Conservation (phyloP, 1,284 basidiomycete genomes). For the Xerocomus amazonicus region DNA sequence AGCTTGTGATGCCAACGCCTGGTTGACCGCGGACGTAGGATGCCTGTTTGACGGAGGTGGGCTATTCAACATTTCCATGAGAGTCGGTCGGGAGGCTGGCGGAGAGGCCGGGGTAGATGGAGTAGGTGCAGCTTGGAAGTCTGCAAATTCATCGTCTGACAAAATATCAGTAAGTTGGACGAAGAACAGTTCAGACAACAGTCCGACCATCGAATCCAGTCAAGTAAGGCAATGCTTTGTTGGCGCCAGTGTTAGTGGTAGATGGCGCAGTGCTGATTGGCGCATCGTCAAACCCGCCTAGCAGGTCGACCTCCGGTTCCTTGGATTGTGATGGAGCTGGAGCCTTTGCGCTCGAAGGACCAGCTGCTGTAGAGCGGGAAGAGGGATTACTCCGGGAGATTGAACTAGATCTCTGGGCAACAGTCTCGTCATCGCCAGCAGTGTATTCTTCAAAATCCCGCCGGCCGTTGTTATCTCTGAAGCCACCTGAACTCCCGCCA, state of each 20-base stretch:
- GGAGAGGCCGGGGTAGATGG: slow-evolving; percentile 33
- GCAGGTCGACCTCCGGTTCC: slow-evolving; percentile 62
- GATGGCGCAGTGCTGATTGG: slow-evolving; percentile 30
- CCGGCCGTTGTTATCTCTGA: slow-evolving; percentile 55
- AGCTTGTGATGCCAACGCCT: slow-evolving; percentile 11
- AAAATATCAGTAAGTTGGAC: slow-evolving; percentile 11
- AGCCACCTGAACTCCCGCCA: slow-evolving; percentile 49
- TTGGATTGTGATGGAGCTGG: slow-evolving; percentile 43
- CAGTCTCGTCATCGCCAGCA: slow-evolving; percentile 87
- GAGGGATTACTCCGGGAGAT: slow-evolving; percentile 24
- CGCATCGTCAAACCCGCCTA: slow-evolving; percentile 73
- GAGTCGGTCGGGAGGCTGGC: slow-evolving; percentile 41
- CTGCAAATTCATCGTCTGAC: slow-evolving; percentile 84
- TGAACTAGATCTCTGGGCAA: slow-evolving; percentile 38
- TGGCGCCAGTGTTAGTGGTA: slow-evolving; percentile 27
- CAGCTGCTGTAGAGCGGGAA: slow-evolving; percentile 19
- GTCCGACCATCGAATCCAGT: slow-evolving; percentile 21
- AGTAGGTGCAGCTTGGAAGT: slow-evolving; percentile 81
- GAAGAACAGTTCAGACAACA: background rate
- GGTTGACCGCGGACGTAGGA: slow-evolving; percentile 18
- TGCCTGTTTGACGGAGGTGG: slow-evolving; percentile 26
- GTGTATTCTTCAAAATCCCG: slow-evolving; percentile 90
- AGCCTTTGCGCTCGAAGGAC: slow-evolving; percentile 26
- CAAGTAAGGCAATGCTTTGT: slow-evolving; percentile 59
- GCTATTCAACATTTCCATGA: slow-evolving; percentile 51